A percentile compares a stretch with the other conserved stretches of the same genome.
Evolutionary conservation across 2,329 filamentous ascomycete genomes (phyloP).

Genomic region (Colletotrichum incanum): DNA sequence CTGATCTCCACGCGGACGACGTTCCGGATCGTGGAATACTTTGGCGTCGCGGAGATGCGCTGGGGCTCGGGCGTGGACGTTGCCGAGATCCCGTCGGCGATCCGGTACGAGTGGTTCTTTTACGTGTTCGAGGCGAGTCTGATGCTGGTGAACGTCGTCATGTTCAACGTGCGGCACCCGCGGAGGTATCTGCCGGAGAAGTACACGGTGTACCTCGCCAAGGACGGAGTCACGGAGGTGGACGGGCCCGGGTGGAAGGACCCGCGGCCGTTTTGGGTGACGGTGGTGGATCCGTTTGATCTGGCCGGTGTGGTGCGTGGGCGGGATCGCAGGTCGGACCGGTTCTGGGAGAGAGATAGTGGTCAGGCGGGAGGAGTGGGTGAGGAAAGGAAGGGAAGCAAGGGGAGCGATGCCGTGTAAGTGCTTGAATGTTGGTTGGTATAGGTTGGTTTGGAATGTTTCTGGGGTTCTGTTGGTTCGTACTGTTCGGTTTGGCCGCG

Average conservation of each 20-base stretch:
- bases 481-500: not conserved
- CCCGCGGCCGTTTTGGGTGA: slow-evolving; percentile 59
- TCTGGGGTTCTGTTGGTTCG: not conserved
- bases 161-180: slow-evolving; percentile 68
- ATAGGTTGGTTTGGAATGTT: not conserved
- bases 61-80: slow-evolving; percentile 57
- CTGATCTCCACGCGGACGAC: slow-evolving; percentile 70
- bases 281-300: slow-evolving; percentile 61
- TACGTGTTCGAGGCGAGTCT: slow-evolving; percentile 70
- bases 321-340: slow-evolving; percentile 49
- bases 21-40: slow-evolving; percentile 73
- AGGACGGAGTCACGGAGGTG: slow-evolving; percentile 66
- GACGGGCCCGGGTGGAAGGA: slow-evolving; percentile 66
- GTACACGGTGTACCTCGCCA: slow-evolving; percentile 65
- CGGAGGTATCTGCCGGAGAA: slow-evolving; percentile 65
- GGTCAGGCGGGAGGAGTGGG: not conserved
- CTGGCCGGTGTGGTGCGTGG: slow-evolving; percentile 53
- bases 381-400: not conserved
- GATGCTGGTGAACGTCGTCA: slow-evolving; percentile 66
- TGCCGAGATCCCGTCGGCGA: slow-evolving; percentile 57
- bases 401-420: slow-evolving; percentile 18
- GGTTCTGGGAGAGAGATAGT: slow-evolving; percentile 54
- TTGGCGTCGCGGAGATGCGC: slow-evolving; percentile 61
- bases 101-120: slow-evolving; percentile 74
- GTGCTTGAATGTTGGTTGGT: not conserved